phyloP scores from a whole-genome alignment of 2,329 filamentous ascomycete species.

The Colletotrichum destructivum region DNA sequence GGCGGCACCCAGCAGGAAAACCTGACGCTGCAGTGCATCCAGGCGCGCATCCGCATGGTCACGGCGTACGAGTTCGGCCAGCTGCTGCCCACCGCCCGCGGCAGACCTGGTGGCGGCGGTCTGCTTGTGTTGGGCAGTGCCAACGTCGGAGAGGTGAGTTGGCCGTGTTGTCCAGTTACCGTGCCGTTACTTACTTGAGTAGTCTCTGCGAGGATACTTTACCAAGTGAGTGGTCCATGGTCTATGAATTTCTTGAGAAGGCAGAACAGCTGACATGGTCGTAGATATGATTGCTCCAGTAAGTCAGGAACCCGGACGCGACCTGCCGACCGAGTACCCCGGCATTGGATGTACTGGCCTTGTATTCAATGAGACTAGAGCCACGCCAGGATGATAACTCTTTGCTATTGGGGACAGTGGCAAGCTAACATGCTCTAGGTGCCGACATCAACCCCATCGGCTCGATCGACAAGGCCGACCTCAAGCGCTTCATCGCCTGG shows the following conservation, averaged over 20 bases:
- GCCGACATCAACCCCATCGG: conserved; percentile 73
- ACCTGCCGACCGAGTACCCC: not conserved
- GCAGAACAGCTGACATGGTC: not conserved
- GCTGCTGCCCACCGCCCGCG: conserved; percentile 71
- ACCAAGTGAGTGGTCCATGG: conserved; percentile 68
- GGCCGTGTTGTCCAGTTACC: conserved; percentile 4
- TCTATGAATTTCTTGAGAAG: not conserved
- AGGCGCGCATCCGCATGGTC: conserved; percentile 73
- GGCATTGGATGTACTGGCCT: not conserved
- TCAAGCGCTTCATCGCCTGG: conserved; percentile 81
- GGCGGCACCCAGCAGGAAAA: conserved; percentile 75
- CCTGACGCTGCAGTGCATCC: conserved; percentile 68
- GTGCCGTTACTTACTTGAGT: conserved; percentile 47
- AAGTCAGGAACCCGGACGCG: not conserved
- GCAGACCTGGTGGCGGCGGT: conserved; percentile 69
- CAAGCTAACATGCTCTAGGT: conserved; percentile 29
- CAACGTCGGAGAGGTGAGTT: conserved; percentile 68
- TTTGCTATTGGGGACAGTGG: not conserved
- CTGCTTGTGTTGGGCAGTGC: conserved; percentile 78
- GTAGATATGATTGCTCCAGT: conserved; percentile 42
- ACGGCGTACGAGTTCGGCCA: conserved; percentile 73
- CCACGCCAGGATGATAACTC: not conserved
- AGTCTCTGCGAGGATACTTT: conserved; percentile 60
- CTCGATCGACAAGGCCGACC: conserved; percentile 74
- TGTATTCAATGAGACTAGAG: not conserved